These are phyloP conservation scores for Cymbidium sinense DNA, from an alignment of 106 monocot genomes.

Conservation along the genomic window DNA sequence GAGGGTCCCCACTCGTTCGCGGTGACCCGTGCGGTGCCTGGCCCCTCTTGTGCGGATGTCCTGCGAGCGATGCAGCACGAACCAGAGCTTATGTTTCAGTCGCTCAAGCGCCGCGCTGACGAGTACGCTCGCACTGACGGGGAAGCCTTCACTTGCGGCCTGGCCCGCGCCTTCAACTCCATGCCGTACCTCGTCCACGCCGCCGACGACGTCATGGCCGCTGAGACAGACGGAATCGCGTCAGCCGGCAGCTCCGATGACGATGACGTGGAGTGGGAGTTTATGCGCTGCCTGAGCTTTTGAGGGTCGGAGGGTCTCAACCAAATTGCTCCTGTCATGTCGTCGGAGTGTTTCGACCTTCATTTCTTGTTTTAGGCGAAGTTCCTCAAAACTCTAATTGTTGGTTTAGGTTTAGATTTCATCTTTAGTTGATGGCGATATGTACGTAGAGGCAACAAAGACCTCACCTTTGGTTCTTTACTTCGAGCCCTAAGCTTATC, in stretches of 20 bases:
- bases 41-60: conserved; percentile 79
- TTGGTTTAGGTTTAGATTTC: too few relatives aligned
- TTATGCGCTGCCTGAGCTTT: conserved; percentile 52
- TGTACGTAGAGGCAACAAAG: too few relatives aligned
- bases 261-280: conserved; percentile 59
- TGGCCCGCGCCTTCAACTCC: conserved; percentile 58
- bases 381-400: conserved; percentile 11
- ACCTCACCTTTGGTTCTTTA: too few relatives aligned
- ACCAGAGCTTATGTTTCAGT: conserved; percentile 88
- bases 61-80: conserved; percentile 88
- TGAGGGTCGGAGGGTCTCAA: conserved; percentile 13
- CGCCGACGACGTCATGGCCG: conserved; percentile 7
- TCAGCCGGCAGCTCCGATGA: not conserved
- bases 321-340: not conserved
- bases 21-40: conserved; percentile 66
- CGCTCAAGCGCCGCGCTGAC: conserved; percentile 60
- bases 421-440: too few relatives aligned
- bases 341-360: not conserved
- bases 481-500: too few relatives aligned
- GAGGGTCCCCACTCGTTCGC: conserved; percentile 85
- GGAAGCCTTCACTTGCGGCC: conserved; percentile 12
- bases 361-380: conserved; percentile 25
- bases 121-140: conserved; percentile 20
- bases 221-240: not conserved
- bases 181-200: conserved; percentile 70